Conservation (phyloP, 1,139 yeast species). For the Blastobotrys indianensis region DNA sequence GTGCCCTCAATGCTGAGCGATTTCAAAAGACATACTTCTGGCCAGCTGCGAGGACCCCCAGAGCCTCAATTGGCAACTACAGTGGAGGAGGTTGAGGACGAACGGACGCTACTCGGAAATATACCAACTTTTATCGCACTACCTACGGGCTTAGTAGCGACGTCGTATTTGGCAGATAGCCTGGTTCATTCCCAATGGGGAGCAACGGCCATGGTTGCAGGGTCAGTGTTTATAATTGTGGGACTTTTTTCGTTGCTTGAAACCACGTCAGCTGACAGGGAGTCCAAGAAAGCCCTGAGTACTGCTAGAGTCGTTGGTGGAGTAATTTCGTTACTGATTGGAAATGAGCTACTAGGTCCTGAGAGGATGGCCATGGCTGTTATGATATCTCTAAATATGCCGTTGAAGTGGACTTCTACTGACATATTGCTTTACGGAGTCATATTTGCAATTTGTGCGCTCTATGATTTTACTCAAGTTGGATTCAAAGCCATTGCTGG, state of each 20-base stretch:
- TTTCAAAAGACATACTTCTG: slow-evolving; percentile 31
- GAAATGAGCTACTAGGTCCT: slow-evolving; percentile 24
- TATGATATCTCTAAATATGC: slow-evolving; percentile 23
- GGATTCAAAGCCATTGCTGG: slow-evolving; percentile 14
- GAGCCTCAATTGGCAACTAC: neutral
- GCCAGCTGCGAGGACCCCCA: slow-evolving; percentile 7
- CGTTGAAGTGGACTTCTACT: slow-evolving; percentile 11
- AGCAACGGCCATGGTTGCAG: slow-evolving; percentile 23
- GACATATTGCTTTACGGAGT: slow-evolving; percentile 16
- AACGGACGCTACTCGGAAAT: slow-evolving; percentile 24
- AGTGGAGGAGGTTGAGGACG: slow-evolving; percentile 9
- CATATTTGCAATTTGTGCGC: slow-evolving; percentile 14
- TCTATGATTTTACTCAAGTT: slow-evolving; percentile 18
- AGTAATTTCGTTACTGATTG: slow-evolving; percentile 19
- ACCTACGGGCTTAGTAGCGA: slow-evolving; percentile 33
- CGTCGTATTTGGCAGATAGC: slow-evolving; percentile 18
- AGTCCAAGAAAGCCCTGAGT: slow-evolving; percentile 9
- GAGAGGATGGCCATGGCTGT: slow-evolving; percentile 22
- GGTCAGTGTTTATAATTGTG: slow-evolving; percentile 23
- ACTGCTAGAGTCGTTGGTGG: slow-evolving; percentile 21
- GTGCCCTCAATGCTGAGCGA: slow-evolving; percentile 36
- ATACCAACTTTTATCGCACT: slow-evolving; percentile 35
- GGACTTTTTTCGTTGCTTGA: slow-evolving; percentile 25
- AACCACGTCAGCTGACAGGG: slow-evolving; percentile 5
- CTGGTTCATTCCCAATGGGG: slow-evolving; percentile 9